phyloP scores from a whole-genome alignment of 768 basidiomycete genomes.

The Russula griseocarnosa region DNA sequence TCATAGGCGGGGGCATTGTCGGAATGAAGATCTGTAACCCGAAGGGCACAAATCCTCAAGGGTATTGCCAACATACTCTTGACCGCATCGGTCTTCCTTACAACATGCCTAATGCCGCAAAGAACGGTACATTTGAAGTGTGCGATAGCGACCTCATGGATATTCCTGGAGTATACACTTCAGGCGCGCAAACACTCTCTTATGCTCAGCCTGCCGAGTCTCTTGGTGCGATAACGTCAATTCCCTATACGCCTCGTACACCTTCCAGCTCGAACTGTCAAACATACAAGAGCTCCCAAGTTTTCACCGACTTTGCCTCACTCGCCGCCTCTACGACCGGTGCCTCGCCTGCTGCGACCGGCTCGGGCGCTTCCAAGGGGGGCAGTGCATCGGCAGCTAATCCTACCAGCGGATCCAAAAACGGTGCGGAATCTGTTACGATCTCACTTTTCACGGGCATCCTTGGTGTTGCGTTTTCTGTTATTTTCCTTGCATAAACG shows the following conservation, averaged over 20 bases:
- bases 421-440: constrained; percentile 17
- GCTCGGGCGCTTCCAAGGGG: not conserved
- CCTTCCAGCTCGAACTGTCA: constrained; percentile 46
- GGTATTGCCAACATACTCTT: constrained; percentile 66
- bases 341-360: not conserved
- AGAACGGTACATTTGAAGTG: constrained; percentile 54
- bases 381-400: not conserved
- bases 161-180: constrained; percentile 50
- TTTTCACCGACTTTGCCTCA: constrained; percentile 35
- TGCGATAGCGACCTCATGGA: constrained; percentile 67
- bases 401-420: constrained; percentile 15
- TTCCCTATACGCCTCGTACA: constrained; percentile 43
- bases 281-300: constrained; percentile 36
- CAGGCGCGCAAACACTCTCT: constrained; percentile 41
- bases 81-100: constrained; percentile 72
- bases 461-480: constrained; percentile 20
- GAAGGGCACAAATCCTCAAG: constrained; percentile 42
- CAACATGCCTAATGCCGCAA: constrained; percentile 65
- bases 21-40: constrained; percentile 76
- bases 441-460: constrained; percentile 21
- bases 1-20: constrained; percentile 62
- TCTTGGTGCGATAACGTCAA: constrained; percentile 40
- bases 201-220: constrained; percentile 49
- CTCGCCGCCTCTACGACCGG: not conserved
- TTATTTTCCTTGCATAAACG: constrained; percentile 21